phyloP scores from a whole-genome alignment of 805 yeast genomes.

The Saturnispora galanensis region DNA sequence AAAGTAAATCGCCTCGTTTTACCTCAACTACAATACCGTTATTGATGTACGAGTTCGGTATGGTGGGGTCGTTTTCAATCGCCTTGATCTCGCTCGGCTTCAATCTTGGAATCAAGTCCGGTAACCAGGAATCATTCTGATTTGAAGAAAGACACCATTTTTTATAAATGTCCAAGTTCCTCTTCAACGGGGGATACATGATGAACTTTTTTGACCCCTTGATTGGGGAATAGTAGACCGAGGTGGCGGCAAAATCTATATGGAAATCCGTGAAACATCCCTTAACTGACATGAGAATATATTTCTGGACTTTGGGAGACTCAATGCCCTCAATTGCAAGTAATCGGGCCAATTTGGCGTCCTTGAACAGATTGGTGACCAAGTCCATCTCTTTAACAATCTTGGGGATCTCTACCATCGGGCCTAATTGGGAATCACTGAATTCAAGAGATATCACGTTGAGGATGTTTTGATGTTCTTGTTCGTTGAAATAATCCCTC shows the following conservation, averaged over 20 bases:
- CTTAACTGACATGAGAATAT: conserved; percentile 76
- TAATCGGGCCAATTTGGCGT: not conserved
- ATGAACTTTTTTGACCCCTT: conserved; percentile 68
- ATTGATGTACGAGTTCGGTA: conserved; percentile 25
- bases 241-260: conserved; percentile 86
- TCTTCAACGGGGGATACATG: conserved; percentile 66
- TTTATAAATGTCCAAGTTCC: conserved; percentile 51
- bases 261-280: conserved; percentile 85
- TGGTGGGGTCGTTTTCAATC: not conserved
- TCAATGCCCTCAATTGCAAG: conserved; percentile 13
- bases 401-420: conserved; percentile 48
- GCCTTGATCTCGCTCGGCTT: conserved; percentile 9
- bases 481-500: conserved; percentile 56
- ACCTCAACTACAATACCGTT: conserved; percentile 27
- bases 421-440: conserved; percentile 43
- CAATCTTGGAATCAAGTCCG: conserved; percentile 32
- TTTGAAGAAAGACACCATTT: conserved; percentile 63
- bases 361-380: conserved; percentile 56
- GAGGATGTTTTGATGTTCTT: conserved; percentile 39
- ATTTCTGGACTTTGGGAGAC: conserved; percentile 57
- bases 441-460: conserved; percentile 81
- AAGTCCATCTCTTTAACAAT: conserved; percentile 59
- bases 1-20: conserved; percentile 59
- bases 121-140: conserved; percentile 58
- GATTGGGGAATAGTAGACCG: conserved; percentile 78